Evolutionary conservation across 108 stramenopile species (phyloP).

Genomic region (Asterionellopsis glacialis): DNA sequence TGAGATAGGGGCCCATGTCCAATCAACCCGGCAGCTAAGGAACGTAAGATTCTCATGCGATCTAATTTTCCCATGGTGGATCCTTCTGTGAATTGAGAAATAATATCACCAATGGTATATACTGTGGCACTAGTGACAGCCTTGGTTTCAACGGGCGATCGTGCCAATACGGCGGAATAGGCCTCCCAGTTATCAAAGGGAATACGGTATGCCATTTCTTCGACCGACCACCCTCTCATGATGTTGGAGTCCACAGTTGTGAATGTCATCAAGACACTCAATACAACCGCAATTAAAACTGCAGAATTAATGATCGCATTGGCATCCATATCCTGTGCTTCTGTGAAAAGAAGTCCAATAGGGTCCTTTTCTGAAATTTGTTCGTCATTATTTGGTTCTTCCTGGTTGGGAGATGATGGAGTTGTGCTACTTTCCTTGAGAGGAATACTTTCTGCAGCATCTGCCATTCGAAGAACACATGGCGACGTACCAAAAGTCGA

Average conservation of each 20-base stretch:
- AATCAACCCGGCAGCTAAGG: slow-evolving; percentile 61
- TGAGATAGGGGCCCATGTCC: slow-evolving; percentile 85
- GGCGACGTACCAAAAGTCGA: no score
- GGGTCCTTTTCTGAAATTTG: no score
- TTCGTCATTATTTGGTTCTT: no score
- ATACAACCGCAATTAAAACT: neutral
- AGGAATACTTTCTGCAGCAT: no score
- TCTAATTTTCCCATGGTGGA: slow-evolving; percentile 48
- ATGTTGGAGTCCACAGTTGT: neutral
- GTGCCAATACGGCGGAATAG: slow-evolving; percentile 28
- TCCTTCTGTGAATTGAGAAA: slow-evolving; percentile 66
- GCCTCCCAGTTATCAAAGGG: slow-evolving; percentile 43
- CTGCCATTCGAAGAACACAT: no score
- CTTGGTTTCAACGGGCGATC: slow-evolving; percentile 48
- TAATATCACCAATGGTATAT: slow-evolving; percentile 73
- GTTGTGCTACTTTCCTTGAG: no score
- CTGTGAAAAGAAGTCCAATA: no score
- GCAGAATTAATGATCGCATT: neutral
- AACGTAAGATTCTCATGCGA: slow-evolving; percentile 50
- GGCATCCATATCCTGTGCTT: no score
- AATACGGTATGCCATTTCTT: slow-evolving; percentile 38
- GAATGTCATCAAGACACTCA: neutral
- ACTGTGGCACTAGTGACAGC: slow-evolving; percentile 54
- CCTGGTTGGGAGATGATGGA: no score
- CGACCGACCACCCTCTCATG: neutral